Conservation (phyloP, 2,329 filamentous ascomycete genomes). For the Magnaporthiopsis incrustans region DNA sequence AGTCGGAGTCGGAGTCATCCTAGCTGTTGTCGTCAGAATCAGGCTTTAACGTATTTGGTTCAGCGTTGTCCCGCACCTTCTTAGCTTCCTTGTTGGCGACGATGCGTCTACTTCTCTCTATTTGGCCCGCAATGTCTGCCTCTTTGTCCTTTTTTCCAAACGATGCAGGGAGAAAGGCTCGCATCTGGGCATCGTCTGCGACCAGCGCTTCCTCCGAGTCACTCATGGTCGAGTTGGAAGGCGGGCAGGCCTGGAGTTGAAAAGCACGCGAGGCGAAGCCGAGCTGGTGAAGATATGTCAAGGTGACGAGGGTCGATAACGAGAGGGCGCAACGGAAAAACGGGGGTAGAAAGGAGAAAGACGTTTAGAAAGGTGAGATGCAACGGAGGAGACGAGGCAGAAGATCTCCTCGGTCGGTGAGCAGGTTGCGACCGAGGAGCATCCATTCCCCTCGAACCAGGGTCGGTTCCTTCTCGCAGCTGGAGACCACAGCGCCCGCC, state of each 20-base stretch:
- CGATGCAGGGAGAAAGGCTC: conserved; percentile 68
- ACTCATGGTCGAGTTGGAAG: conserved; percentile 36
- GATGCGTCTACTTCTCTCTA: conserved; percentile 66
- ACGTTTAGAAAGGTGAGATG: neutral
- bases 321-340: neutral
- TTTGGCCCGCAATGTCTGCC: conserved; percentile 69
- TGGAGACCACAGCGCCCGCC: too few relatives aligned
- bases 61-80: conserved; percentile 22
- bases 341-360: neutral
- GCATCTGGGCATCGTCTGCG: conserved; percentile 59
- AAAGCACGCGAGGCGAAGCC: too few relatives aligned
- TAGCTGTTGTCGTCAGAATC: conserved; percentile 40
- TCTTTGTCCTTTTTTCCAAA: conserved; percentile 78
- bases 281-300: too few relatives aligned
- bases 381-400: neutral
- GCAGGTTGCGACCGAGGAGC: too few relatives aligned
- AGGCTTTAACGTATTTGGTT: conserved; percentile 13
- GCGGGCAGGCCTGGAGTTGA: neutral
- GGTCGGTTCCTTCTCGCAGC: too few relatives aligned
- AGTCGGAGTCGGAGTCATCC: conserved; percentile 20
- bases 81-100: conserved; percentile 28
- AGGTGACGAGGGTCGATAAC: neutral
- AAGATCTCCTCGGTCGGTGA: neutral
- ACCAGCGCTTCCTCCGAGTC: conserved; percentile 53
- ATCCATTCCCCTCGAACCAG: too few relatives aligned